A percentile compares a stretch with the other conserved stretches of the same genome.
These are phyloP conservation scores for Mrakia hoshinonis DNA, from an alignment of 768 basidiomycete species.

Conservation along the genomic window DNA sequence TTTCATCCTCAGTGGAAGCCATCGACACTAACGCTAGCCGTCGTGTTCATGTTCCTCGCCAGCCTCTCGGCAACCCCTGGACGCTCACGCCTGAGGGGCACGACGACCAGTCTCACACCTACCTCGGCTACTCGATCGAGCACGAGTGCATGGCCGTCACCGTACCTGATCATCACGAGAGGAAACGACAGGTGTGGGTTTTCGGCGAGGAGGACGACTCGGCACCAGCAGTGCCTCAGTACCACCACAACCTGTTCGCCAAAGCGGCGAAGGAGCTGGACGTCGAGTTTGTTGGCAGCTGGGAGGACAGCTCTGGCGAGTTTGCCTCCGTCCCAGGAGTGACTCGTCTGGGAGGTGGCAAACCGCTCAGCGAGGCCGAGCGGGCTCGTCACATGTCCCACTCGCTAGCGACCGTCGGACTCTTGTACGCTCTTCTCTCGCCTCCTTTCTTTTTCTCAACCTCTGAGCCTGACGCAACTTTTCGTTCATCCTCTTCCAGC, in stretches of 20 bases:
- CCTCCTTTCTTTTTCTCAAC: background rate
- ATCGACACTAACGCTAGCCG: background rate
- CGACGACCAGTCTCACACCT: background rate
- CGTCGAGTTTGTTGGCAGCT: slow-evolving; percentile 15
- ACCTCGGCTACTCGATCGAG: slow-evolving; percentile 22
- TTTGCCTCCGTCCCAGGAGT: background rate
- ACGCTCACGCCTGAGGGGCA: background rate
- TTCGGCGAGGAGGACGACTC: slow-evolving; percentile 5
- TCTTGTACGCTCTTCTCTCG: background rate
- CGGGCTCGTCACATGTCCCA: background rate
- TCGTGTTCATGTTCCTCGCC: background rate
- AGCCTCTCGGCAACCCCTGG: slow-evolving; percentile 11
- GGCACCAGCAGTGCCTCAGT: background rate
- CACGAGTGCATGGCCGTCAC: slow-evolving; percentile 8
- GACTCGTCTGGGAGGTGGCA: background rate
- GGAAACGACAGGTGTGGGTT: slow-evolving; percentile 10
- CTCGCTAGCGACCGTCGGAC: slow-evolving; percentile 4
- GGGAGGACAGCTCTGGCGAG: background rate
- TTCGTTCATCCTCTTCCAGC: too few species aligned
- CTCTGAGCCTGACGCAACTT: too few species aligned
- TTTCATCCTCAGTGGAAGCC: background rate
- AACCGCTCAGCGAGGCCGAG: background rate
- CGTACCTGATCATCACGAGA: background rate
- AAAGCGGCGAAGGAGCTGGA: slow-evolving; percentile 7
- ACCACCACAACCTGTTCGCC: background rate